phyloP scores from a whole-genome alignment of 441 rosid species.

The Jatropha podagrica region DNA sequence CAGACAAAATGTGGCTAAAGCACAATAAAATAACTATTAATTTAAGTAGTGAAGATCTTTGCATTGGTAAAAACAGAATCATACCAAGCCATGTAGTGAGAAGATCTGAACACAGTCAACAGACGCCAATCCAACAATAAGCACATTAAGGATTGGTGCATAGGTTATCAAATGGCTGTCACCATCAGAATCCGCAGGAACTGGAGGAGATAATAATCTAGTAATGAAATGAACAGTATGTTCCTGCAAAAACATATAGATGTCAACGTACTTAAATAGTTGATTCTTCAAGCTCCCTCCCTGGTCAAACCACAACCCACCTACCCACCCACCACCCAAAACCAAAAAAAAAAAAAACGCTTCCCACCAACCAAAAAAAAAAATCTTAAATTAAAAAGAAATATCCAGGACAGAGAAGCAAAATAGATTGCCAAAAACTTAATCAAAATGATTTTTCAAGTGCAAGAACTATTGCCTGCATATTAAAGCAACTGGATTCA shows the following conservation, averaged over 20 bases:
- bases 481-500: constrained; percentile 2
- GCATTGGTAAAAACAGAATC: constrained; percentile 24
- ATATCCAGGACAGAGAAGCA: background rate
- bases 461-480: constrained; percentile 9
- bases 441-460: background rate
- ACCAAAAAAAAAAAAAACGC: too few species aligned
- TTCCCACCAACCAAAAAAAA: background rate
- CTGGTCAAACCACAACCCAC: too few species aligned
- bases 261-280: background rate
- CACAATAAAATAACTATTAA: background rate
- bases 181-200: constrained; percentile 69
- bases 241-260: constrained; percentile 58
- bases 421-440: background rate
- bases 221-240: constrained; percentile 73
- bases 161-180: constrained; percentile 73
- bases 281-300: background rate
- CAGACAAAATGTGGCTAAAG: background rate
- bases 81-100: constrained; percentile 92
- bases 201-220: constrained; percentile 77
- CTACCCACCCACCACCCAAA: too few species aligned
- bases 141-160: constrained; percentile 86
- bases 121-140: constrained; percentile 87
- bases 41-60: background rate
- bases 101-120: constrained; percentile 88
- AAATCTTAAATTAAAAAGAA: constrained; percentile 1